A percentile compares a stretch with the other conserved stretches of the same genome.
These are phyloP conservation scores for Tuber umbilicatum DNA, from an alignment of 495 filamentous ascomycete species.

Conservation along the genomic window DNA sequence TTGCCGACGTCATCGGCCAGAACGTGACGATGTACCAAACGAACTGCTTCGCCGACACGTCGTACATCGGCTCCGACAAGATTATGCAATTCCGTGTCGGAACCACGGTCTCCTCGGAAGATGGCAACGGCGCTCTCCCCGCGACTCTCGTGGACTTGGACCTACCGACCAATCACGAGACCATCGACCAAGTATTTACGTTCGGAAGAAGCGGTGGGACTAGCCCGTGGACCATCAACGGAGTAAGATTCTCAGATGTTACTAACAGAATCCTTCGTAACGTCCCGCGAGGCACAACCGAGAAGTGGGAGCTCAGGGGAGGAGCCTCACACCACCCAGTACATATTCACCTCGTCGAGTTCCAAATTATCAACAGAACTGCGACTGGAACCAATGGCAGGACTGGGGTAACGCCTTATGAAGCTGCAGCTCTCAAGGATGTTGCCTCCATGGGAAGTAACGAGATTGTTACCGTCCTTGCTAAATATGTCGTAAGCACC, in stretches of 20 bases:
- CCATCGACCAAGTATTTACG: conserved; percentile 47
- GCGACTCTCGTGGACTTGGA: conserved; percentile 23
- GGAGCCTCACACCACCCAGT: no score
- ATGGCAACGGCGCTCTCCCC: conserved; percentile 30
- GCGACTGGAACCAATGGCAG: conserved; percentile 27
- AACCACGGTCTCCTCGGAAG: conserved; percentile 39
- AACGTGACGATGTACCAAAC: conserved; percentile 50
- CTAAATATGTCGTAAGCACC: conserved; percentile 44
- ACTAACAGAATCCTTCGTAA: conserved; percentile 50
- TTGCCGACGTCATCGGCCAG: conserved; percentile 47
- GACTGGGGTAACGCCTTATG: conserved; percentile 47
- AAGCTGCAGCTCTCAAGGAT: conserved; percentile 51
- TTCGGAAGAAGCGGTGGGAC: conserved; percentile 45
- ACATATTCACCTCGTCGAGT: conserved; percentile 57
- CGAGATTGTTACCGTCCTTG: conserved; percentile 37
- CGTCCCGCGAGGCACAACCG: conserved; percentile 49
- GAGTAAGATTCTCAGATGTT: conserved; percentile 49
- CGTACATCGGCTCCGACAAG: conserved; percentile 49
- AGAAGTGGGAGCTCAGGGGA: conserved; percentile 51
- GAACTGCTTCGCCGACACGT: conserved; percentile 45
- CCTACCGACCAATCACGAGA: conserved; percentile 23
- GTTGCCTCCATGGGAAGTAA: conserved; percentile 48
- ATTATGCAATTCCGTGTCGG: conserved; percentile 54
- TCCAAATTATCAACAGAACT: conserved; percentile 47
- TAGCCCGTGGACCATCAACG: conserved; percentile 52